Percentiles rank a stretch among this genome's conserved stretches.
Evolutionary conservation across 768 basidiomycete species (phyloP).

Genomic region (Tulasnella sp.): DNA sequence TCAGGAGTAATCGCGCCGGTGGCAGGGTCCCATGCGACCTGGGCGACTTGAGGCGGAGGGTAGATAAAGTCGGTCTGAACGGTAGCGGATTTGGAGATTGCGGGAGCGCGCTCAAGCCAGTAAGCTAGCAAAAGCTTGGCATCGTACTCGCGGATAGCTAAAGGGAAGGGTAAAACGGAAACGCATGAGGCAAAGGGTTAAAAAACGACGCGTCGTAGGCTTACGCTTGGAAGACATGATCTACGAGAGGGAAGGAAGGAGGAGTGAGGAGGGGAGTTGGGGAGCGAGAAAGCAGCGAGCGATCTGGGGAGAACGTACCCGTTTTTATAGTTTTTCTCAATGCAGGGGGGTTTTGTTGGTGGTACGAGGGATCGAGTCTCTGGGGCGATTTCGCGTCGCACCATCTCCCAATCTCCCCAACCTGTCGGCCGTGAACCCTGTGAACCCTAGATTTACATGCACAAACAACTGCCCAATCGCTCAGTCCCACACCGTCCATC

Average conservation of each 20-base stretch:
- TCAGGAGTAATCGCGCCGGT: conserved; percentile 65
- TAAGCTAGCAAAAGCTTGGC: conserved; percentile 97
- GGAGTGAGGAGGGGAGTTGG: background rate
- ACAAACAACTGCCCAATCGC: background rate
- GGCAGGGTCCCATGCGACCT: conserved; percentile 76
- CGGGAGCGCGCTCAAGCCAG: conserved; percentile 91
- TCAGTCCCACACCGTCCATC: background rate
- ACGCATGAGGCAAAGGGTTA: background rate
- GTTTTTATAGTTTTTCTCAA: background rate
- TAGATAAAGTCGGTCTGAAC: conserved; percentile 62
- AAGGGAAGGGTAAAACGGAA: conserved; percentile 40
- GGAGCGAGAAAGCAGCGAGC: background rate
- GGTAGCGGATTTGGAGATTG: conserved; percentile 66
- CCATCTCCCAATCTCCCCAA: conserved; percentile 6
- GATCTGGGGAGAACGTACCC: background rate
- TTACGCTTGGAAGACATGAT: conserved; percentile 37
- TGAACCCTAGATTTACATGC: background rate
- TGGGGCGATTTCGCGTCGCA: conserved; percentile 6
- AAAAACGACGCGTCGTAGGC: background rate
- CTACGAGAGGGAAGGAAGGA: background rate
- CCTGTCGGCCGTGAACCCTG: conserved; percentile 5
- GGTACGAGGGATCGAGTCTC: conserved; percentile 1
- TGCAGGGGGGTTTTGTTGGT: background rate
- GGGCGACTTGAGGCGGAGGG: conserved; percentile 75
- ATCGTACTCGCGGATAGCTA: conserved; percentile 94